Evolutionary conservation across 768 basidiomycete genomes (phyloP).

Genomic region (Russula sp.): DNA sequence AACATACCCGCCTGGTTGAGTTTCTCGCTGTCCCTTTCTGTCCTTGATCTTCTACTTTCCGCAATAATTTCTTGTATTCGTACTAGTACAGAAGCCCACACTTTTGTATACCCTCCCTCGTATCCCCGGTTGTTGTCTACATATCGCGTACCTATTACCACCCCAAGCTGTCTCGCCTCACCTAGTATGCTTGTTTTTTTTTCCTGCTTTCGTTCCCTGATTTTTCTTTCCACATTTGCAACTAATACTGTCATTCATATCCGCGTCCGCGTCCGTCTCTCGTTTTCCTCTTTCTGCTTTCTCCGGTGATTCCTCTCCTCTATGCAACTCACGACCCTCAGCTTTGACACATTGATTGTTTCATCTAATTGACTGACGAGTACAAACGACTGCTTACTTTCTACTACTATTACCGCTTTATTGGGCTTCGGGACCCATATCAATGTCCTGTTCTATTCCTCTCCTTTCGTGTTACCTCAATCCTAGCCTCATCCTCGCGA

Average conservation of each 20-base stretch:
- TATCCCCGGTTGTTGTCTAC: neutral
- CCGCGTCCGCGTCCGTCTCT: neutral
- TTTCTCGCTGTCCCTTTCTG: neutral
- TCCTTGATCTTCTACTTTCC: neutral
- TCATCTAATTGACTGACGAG: neutral
- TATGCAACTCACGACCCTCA: neutral
- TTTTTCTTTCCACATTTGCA: neutral
- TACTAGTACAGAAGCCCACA: neutral
- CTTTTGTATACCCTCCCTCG: neutral
- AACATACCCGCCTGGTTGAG: neutral
- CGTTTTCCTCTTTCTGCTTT: neutral
- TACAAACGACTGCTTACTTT: neutral
- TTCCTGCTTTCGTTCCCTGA: neutral
- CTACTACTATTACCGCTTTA: neutral
- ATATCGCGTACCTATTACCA: neutral
- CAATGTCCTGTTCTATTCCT: neutral
- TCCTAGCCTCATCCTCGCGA: neutral
- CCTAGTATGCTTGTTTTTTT: neutral
- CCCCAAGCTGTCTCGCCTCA: neutral
- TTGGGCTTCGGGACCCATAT: neutral
- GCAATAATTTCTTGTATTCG: constrained; percentile 5
- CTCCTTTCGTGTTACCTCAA: neutral
- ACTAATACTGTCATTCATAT: neutral
- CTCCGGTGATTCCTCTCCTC: neutral
- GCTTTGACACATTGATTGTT: neutral